phyloP scores from a whole-genome alignment of 352 stramenopile species.

The Pythium dissimile region DNA sequence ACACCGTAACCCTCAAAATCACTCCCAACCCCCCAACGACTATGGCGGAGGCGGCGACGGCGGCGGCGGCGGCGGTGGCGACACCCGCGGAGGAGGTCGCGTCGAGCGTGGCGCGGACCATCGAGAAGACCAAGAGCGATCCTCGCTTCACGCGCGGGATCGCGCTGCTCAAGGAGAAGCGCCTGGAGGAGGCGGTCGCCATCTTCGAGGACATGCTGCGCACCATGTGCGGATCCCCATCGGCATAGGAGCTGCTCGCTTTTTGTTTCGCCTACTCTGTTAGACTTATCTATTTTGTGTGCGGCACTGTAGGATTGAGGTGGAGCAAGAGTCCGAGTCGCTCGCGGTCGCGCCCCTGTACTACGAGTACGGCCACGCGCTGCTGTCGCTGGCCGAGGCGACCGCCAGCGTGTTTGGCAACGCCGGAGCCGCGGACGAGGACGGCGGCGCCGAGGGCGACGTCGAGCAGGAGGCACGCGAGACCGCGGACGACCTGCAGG shows the following conservation, averaged over 20 bases:
- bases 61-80: background rate
- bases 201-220: conserved; percentile 73
- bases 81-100: background rate
- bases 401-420: conserved; percentile 27
- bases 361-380: conserved; percentile 81
- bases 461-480: conserved; percentile 55
- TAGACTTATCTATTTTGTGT: no score
- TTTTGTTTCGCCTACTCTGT: background rate
- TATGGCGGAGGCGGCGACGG: background rate
- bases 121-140: conserved; percentile 64
- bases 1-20: no score
- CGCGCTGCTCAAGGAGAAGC: conserved; percentile 74
- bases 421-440: conserved; percentile 25
- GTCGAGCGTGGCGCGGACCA: conserved; percentile 20
- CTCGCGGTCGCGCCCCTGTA: conserved; percentile 43
- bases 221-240: conserved; percentile 49
- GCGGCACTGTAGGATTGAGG: conserved; percentile 68
- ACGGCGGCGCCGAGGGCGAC: conserved; percentile 35
- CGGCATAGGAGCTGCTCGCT: background rate
- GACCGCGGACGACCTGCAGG: conserved; percentile 68
- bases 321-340: conserved; percentile 64
- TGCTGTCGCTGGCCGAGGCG: conserved; percentile 69
- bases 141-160: conserved; percentile 71
- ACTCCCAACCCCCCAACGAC: background rate
- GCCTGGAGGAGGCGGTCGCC: conserved; percentile 74